Evolutionary conservation across 2,329 filamentous ascomycete genomes (phyloP).

Genomic region (Talaromyces funiculosus): DNA sequence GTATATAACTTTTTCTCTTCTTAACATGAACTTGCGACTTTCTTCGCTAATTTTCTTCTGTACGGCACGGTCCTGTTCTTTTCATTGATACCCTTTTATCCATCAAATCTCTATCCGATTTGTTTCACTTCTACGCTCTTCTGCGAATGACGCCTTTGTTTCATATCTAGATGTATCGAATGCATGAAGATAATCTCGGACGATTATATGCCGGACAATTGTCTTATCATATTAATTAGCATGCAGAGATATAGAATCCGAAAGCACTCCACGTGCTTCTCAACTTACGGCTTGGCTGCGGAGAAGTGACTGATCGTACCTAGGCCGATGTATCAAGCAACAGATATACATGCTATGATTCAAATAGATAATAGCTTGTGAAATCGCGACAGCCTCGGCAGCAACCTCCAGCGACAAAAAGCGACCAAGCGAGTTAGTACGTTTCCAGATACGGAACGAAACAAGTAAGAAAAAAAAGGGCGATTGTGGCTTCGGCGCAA

Average conservation of each 20-base stretch:
- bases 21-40: neutral
- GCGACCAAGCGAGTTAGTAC: too few species aligned
- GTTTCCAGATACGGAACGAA: too few species aligned
- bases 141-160: slow-evolving; percentile 14
- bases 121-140: slow-evolving; percentile 11
- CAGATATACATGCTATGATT: too few species aligned
- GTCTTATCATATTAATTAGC: neutral
- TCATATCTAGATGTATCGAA: neutral
- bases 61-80: slow-evolving; percentile 6
- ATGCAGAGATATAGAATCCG: neutral
- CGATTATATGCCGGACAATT: neutral
- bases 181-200: neutral
- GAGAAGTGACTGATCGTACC: neutral
- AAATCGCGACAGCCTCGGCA: neutral
- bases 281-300: neutral
- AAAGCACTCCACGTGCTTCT: neutral
- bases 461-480: neutral
- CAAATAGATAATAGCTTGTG: neutral
- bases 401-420: too few species aligned
- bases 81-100: slow-evolving; percentile 13
- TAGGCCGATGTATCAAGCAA: too few species aligned
- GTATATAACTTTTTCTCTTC: neutral
- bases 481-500: neutral
- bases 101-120: neutral
- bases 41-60: slow-evolving; percentile 1